Percentiles rank a stretch among this genome's conserved stretches.
These are phyloP conservation scores for Dothistroma pini DNA, from an alignment of 2,329 filamentous ascomycete genomes.

Conservation along the genomic window DNA sequence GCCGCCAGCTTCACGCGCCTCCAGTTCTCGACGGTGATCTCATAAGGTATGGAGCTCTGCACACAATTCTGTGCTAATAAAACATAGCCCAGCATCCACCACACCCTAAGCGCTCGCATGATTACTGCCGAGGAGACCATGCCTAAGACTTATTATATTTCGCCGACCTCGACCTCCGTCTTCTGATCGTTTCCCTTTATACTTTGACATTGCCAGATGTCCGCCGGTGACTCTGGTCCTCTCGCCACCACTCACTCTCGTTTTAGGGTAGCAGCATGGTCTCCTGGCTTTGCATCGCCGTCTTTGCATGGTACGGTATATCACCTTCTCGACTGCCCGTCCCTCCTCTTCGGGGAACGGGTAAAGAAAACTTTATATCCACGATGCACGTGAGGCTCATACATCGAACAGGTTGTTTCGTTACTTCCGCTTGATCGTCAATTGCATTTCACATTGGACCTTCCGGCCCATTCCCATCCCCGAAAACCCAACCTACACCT, in stretches of 20 bases:
- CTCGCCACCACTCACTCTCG: conserved; percentile 30
- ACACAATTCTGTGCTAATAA: conserved; percentile 23
- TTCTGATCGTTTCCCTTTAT: conserved; percentile 27
- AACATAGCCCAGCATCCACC: conserved; percentile 24
- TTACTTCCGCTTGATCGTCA: conserved; percentile 80
- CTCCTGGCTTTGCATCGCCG: conserved; percentile 33
- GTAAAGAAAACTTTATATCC: conserved; percentile 19
- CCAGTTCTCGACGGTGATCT: conserved; percentile 28
- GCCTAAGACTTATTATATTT: conserved; percentile 31
- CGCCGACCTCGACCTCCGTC: conserved; percentile 19
- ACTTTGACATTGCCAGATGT: conserved; percentile 21
- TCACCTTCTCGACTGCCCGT: not conserved
- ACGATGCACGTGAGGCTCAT: conserved; percentile 27
- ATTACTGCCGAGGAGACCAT: conserved; percentile 33
- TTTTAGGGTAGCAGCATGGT: conserved; percentile 34
- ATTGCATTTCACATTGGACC: conserved; percentile 78
- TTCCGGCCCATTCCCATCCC: conserved; percentile 84
- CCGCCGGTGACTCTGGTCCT: conserved; percentile 31
- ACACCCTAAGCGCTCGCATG: conserved; percentile 33
- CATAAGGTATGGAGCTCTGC: conserved; percentile 28
- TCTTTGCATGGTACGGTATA: conserved; percentile 33
- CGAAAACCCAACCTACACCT: conserved; percentile 72
- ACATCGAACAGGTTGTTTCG: conserved; percentile 68
- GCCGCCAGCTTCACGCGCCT: conserved; percentile 29
- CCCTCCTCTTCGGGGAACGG: conserved; percentile 16